Percentiles rank a stretch among this genome's conserved stretches.
Evolutionary conservation across 108 stramenopile genomes (phyloP).

Genomic region (Phaeodactylum tricornutum): DNA sequence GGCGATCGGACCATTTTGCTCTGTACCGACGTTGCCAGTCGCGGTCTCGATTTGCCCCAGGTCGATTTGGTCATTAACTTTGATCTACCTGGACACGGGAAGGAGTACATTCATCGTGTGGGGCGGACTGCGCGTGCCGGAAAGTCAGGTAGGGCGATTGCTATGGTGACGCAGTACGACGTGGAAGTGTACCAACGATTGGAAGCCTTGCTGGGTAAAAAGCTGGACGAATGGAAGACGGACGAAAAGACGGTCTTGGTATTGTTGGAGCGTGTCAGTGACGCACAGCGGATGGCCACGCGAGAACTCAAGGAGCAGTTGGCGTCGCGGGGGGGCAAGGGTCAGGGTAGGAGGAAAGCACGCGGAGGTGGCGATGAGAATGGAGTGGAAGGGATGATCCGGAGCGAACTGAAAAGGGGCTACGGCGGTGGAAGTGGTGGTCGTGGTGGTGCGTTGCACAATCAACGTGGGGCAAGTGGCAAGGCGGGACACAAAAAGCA

Average conservation of each 20-base stretch:
- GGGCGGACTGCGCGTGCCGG: conserved; percentile 97
- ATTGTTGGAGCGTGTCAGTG: conserved; percentile 89
- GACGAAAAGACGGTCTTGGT: conserved; percentile 90
- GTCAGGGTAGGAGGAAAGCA: conserved; percentile 28
- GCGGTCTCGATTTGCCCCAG: conserved; percentile 92
- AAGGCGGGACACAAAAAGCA: conserved; percentile 6
- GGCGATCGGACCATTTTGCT: conserved; percentile 80
- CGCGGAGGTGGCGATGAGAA: conserved; percentile 40
- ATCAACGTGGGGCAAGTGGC: conserved; percentile 29
- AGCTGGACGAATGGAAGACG: conserved; percentile 71
- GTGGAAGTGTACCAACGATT: conserved; percentile 96
- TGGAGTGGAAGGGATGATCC: conserved; percentile 31
- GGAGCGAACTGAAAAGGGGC: conserved; percentile 45
- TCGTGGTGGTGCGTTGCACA: conserved; percentile 36
- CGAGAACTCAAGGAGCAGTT: conserved; percentile 84
- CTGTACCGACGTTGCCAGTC: conserved; percentile 96
- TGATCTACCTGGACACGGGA: conserved; percentile 92
- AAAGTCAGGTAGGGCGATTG: conserved; percentile 89
- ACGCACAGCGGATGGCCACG: conserved; percentile 90
- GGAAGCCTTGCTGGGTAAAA: conserved; percentile 84
- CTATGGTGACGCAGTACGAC: conserved; percentile 99
- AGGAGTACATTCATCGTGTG: conserved; percentile 98
- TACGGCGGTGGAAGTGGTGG: conserved; percentile 42
- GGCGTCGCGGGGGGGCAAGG: conserved; percentile 26
- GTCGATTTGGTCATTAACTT: conserved; percentile 97